Conservation (phyloP, 2,329 filamentous ascomycete species). For the Hypoxylon sp. region DNA sequence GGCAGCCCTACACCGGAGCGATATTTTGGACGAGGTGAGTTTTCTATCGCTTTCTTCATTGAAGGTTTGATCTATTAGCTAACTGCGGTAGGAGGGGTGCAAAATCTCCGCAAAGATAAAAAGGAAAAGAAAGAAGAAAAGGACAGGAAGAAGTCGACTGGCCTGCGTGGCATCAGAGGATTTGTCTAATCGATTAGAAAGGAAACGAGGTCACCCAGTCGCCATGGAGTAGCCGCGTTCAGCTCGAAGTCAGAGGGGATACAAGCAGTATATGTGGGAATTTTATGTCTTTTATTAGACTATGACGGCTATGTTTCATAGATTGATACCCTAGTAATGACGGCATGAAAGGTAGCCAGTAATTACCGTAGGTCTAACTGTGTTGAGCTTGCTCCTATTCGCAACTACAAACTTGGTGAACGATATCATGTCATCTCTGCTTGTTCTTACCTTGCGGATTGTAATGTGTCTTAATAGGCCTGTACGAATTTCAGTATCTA, state of each 20-base stretch:
- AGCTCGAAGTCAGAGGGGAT: not conserved
- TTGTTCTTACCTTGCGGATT: not conserved
- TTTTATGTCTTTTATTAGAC: not conserved
- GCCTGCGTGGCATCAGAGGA: slow-evolving; percentile 58
- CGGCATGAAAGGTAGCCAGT: not conserved
- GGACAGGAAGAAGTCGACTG: slow-evolving; percentile 58
- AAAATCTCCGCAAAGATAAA: slow-evolving; percentile 62
- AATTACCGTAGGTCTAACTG: not conserved
- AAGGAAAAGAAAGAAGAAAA: slow-evolving; percentile 66
- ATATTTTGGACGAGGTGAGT: slow-evolving; percentile 64
- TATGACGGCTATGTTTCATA: slow-evolving; percentile 4
- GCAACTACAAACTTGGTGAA: not conserved
- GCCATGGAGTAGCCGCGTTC: not conserved
- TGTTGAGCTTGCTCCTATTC: slow-evolving; percentile 1
- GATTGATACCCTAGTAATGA: slow-evolving; percentile 11
- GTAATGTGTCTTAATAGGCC: not conserved
- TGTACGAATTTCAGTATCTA: not conserved
- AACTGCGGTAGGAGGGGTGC: slow-evolving; percentile 60
- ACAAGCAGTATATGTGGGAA: not conserved
- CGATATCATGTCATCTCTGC: not conserved
- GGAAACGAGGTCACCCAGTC: not conserved
- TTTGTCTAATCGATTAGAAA: slow-evolving; percentile 49
- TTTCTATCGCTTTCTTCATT: slow-evolving; percentile 56
- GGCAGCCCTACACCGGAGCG: slow-evolving; percentile 58
- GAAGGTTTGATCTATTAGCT: slow-evolving; percentile 63